phyloP scores from a whole-genome alignment of 495 filamentous ascomycete species.

The Hyaloscypha bicolor region DNA sequence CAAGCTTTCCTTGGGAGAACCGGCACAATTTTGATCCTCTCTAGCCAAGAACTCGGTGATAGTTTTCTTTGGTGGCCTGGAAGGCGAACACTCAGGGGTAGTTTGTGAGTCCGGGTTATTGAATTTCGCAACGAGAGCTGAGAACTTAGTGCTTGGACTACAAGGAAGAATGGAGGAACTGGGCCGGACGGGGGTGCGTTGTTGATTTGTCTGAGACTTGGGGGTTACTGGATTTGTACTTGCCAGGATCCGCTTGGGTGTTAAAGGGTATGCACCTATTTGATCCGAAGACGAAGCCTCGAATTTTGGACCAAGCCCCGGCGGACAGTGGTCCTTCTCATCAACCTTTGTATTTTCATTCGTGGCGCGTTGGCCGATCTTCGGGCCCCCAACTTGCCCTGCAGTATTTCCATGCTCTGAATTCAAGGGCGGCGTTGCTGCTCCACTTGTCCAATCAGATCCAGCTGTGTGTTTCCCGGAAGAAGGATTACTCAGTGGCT shows the following conservation, averaged over 20 bases:
- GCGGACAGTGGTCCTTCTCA: not conserved
- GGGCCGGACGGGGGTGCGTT: not conserved
- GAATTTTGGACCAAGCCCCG: not conserved
- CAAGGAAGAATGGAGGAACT: not conserved
- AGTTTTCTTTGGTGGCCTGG: not conserved
- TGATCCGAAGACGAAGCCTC: not conserved
- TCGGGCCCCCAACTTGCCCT: not conserved
- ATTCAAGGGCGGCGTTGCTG: not conserved
- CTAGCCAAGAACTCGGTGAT: not conserved
- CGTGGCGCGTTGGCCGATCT: not conserved
- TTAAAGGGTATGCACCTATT: not conserved
- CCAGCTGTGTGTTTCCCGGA: not conserved
- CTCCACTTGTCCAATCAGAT: not conserved
- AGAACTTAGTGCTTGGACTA: slow-evolving; percentile 23
- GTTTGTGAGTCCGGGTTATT: slow-evolving; percentile 5
- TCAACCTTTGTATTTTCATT: not conserved
- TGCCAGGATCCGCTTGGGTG: not conserved
- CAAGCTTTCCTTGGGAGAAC: slow-evolving; percentile 18
- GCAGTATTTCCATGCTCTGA: not conserved
- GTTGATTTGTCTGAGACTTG: not conserved
- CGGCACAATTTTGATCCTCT: slow-evolving; percentile 10
- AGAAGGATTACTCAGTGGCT: not conserved
- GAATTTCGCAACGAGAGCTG: slow-evolving; percentile 30
- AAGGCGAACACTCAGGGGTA: not conserved
- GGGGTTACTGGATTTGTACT: not conserved